phyloP scores from a whole-genome alignment of 2,329 filamentous ascomycete species.

The Alternaria dauci region DNA sequence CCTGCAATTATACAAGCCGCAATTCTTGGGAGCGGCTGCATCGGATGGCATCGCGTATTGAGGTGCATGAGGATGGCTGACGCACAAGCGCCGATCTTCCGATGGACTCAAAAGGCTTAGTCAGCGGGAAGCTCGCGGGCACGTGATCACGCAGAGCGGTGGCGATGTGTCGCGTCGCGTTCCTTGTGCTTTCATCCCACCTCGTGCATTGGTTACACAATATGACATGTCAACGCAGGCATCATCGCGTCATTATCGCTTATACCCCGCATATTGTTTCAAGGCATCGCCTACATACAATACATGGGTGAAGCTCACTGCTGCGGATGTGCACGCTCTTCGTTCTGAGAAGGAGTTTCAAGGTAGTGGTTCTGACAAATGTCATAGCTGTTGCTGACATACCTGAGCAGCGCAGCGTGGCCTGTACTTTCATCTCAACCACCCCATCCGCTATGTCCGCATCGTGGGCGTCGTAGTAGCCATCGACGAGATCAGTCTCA shows the following conservation, averaged over 20 bases:
- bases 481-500: conserved; percentile 52
- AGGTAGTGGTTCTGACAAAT: conserved; percentile 49
- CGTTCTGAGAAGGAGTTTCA: conserved; percentile 59
- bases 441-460: conserved; percentile 59
- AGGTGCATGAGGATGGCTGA: conserved; percentile 23
- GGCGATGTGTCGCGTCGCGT: conserved; percentile 29
- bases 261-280: conserved; percentile 69
- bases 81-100: conserved; percentile 35
- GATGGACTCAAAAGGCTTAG: conserved; percentile 8
- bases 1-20: conserved; percentile 21
- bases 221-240: conserved; percentile 43
- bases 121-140: neutral
- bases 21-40: conserved; percentile 37
- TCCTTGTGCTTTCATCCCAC: conserved; percentile 10
- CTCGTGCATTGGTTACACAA: conserved; percentile 30
- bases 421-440: conserved; percentile 64
- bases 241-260: conserved; percentile 34
- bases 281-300: conserved; percentile 67
- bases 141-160: conserved; percentile 19
- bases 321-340: conserved; percentile 63
- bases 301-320: conserved; percentile 69
- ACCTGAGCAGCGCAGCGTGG: conserved; percentile 56
- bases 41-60: conserved; percentile 32
- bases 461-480: conserved; percentile 57
- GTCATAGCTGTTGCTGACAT: neutral